Evolutionary conservation across 306 rosid genomes (phyloP).

Genomic region (Fragaria iinumae): DNA sequence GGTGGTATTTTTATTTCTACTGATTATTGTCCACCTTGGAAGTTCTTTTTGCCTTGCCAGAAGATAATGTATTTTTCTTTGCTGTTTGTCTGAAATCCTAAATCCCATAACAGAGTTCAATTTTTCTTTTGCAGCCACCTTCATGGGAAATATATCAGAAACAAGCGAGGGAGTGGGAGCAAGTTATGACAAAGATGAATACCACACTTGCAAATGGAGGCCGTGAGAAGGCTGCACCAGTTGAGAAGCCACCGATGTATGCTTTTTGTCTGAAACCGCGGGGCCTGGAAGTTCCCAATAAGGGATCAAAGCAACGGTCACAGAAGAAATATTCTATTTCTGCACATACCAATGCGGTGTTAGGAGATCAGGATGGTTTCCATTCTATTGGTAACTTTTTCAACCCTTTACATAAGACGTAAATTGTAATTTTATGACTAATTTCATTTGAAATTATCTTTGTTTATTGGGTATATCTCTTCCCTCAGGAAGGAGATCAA

Average conservation of each 20-base stretch:
- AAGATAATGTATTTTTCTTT: neutral
- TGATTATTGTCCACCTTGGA: neutral
- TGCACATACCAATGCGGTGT: slow-evolving; percentile 47
- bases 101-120: neutral
- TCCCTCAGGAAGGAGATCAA: slow-evolving; percentile 73
- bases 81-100: neutral
- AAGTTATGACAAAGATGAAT: slow-evolving; percentile 46
- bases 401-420: slow-evolving; percentile 1
- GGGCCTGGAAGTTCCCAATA: slow-evolving; percentile 77
- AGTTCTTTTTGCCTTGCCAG: slow-evolving; percentile 11
- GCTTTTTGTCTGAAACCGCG: slow-evolving; percentile 97
- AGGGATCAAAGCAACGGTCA: slow-evolving; percentile 80
- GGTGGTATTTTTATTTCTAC: neutral
- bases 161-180: slow-evolving; percentile 82
- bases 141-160: slow-evolving; percentile 80
- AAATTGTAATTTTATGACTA: slow-evolving; percentile 15
- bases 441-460: slow-evolving; percentile 2
- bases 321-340: slow-evolving; percentile 68
- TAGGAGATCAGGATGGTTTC: slow-evolving; percentile 66
- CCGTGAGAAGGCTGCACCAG: slow-evolving; percentile 42
- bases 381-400: slow-evolving; percentile 55
- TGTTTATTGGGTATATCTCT: slow-evolving; percentile 28
- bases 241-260: slow-evolving; percentile 88
- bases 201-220: slow-evolving; percentile 42
- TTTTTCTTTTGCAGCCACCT: slow-evolving; percentile 60